Percentiles rank a stretch among this genome's conserved stretches.
Evolutionary conservation across 352 stramenopile genomes (phyloP).

Genomic region (Blastocystis sp.): DNA sequence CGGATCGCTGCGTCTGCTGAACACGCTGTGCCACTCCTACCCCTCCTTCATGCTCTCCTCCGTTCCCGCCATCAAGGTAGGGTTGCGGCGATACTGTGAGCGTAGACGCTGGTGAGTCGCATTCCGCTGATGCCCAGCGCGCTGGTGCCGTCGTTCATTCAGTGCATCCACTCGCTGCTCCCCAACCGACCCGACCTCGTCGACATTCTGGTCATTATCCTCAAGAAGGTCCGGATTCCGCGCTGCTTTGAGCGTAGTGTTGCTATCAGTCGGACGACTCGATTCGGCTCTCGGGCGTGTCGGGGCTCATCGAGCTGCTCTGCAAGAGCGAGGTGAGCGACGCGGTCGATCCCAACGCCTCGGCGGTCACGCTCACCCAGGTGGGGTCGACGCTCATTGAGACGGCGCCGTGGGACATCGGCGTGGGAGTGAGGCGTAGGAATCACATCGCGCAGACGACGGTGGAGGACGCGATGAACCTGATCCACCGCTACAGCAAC

Average conservation of each 20-base stretch:
- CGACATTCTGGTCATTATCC: slow-evolving; percentile 41
- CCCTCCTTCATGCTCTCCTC: slow-evolving; percentile 39
- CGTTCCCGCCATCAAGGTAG: slow-evolving; percentile 22
- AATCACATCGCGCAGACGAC: slow-evolving; percentile 16
- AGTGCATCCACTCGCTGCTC: slow-evolving; percentile 41
- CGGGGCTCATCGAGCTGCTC: slow-evolving; percentile 27
- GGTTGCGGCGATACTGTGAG: neutral
- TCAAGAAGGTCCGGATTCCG: slow-evolving; percentile 34
- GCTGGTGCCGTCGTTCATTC: slow-evolving; percentile 4
- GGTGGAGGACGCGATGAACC: slow-evolving; percentile 51
- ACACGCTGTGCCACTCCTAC: slow-evolving; percentile 27
- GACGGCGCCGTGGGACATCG: neutral
- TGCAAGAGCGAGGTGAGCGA: slow-evolving; percentile 23
- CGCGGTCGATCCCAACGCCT: no score
- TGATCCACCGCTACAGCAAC: slow-evolving; percentile 25
- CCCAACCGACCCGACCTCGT: slow-evolving; percentile 33
- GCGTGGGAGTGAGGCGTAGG: neutral
- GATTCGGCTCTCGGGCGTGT: slow-evolving; percentile 6
- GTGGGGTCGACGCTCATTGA: neutral
- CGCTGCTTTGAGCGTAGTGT: neutral
- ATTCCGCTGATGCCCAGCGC: slow-evolving; percentile 46
- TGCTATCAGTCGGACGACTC: slow-evolving; percentile 59
- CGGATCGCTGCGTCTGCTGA: neutral
- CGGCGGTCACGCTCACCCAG: slow-evolving; percentile 29
- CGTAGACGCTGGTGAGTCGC: slow-evolving; percentile 30